Percentiles rank a stretch among this genome's conserved stretches.
Conservation (phyloP, 768 basidiomycete species). For the Trametes cinnabarina region DNA sequence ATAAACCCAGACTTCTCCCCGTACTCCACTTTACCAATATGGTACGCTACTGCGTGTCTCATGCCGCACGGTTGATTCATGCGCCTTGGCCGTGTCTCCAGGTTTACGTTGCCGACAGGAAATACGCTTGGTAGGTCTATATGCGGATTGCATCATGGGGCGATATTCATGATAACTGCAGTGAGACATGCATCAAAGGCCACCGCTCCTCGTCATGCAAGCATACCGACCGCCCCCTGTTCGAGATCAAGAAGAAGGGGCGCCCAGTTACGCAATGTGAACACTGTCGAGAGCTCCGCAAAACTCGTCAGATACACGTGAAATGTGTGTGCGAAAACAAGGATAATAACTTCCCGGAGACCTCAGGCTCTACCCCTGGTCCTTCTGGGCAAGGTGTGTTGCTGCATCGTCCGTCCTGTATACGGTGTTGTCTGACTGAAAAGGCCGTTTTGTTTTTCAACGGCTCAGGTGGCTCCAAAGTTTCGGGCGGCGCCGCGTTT, state of each 20-base stretch:
- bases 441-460: slow-evolving; percentile 35
- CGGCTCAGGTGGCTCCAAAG: slow-evolving; percentile 50
- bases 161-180: slow-evolving; percentile 26
- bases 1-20: not conserved
- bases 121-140: slow-evolving; percentile 71
- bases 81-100: slow-evolving; percentile 24
- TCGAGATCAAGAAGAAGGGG: slow-evolving; percentile 72
- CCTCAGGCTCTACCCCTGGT: not conserved
- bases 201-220: slow-evolving; percentile 88
- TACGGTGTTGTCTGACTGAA: slow-evolving; percentile 37
- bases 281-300: slow-evolving; percentile 35
- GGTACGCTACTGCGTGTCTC: slow-evolving; percentile 34
- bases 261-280: slow-evolving; percentile 55
- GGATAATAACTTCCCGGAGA: slow-evolving; percentile 4
- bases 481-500: slow-evolving; percentile 73
- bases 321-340: slow-evolving; percentile 37
- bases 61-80: not conserved
- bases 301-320: slow-evolving; percentile 42
- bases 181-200: slow-evolving; percentile 93
- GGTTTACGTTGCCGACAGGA: slow-evolving; percentile 73
- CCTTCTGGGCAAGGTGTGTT: slow-evolving; percentile 64
- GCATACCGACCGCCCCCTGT: slow-evolving; percentile 84
- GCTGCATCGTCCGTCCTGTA: slow-evolving; percentile 16
- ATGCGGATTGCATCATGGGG: not conserved
- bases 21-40: slow-evolving; percentile 33